Conservation (phyloP, 148 eudicot genomes). For the Heliosperma pusillum region DNA sequence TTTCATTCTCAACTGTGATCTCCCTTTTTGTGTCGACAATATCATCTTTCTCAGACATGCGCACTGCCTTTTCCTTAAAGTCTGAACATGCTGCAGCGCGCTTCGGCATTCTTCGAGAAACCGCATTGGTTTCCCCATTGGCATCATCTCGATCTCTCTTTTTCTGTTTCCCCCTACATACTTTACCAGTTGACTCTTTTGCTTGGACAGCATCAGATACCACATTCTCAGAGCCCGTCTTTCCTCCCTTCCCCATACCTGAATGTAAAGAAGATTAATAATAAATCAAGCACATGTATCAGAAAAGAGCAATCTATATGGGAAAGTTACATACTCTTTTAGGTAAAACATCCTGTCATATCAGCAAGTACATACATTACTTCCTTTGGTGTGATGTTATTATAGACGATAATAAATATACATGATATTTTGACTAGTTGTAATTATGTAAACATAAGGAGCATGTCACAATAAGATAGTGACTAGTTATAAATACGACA, state of each 20-base stretch:
- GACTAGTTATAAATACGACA: too few relatives aligned
- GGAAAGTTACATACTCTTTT: not conserved
- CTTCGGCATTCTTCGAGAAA: constrained; percentile 77
- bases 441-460: too few relatives aligned
- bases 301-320: not conserved
- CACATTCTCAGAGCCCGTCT: not conserved
- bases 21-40: constrained; percentile 56
- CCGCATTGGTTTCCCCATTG: constrained; percentile 29
- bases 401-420: not conserved
- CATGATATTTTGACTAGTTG: not conserved
- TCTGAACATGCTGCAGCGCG: constrained; percentile 82
- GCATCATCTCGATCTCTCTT: constrained; percentile 30
- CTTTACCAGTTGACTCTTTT: constrained; percentile 16
- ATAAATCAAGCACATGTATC: not conserved
- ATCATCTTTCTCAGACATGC: constrained; percentile 43
- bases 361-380: too few relatives aligned
- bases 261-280: not conserved
- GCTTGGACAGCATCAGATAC: constrained; percentile 9
- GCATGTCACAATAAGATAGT: too few relatives aligned
- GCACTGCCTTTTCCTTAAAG: constrained; percentile 65
- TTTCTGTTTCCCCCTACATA: constrained; percentile 28
- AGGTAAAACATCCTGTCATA: not conserved
- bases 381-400: not conserved
- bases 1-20: constrained; percentile 57
- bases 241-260: constrained; percentile 17